phyloP scores from a whole-genome alignment of 2,329 filamentous ascomycete genomes.

The Cladosporium cucumerinum region DNA sequence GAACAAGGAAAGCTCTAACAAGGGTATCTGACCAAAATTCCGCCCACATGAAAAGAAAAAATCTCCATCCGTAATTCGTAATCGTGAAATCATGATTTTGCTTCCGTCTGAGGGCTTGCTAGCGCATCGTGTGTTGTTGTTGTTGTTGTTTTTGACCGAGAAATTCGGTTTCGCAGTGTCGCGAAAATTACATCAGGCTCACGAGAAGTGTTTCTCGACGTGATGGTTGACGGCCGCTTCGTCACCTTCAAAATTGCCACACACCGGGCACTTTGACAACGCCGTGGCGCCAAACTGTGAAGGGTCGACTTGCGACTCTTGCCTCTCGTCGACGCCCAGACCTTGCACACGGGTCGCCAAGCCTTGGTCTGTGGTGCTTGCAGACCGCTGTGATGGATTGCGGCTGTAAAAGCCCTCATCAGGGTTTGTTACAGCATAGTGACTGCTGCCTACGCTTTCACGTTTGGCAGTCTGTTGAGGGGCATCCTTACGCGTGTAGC shows the following conservation, averaged over 20 bases:
- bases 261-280: slow-evolving; percentile 31
- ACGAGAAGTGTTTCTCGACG: slow-evolving; percentile 32
- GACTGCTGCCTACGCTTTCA: slow-evolving; percentile 14
- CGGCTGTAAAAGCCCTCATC: slow-evolving; percentile 14
- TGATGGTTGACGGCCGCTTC: slow-evolving; percentile 35
- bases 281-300: slow-evolving; percentile 1
- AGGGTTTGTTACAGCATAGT: slow-evolving; percentile 8
- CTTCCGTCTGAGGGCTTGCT: background rate
- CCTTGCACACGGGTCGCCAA: slow-evolving; percentile 8
- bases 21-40: slow-evolving; percentile 7
- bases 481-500: slow-evolving; percentile 10
- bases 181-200: background rate
- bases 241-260: slow-evolving; percentile 33
- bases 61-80: background rate
- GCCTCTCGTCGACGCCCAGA: slow-evolving; percentile 19
- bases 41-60: background rate
- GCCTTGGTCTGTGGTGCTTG: background rate
- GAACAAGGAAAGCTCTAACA: background rate
- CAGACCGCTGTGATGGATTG: slow-evolving; percentile 10
- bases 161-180: background rate
- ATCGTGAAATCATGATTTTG: background rate
- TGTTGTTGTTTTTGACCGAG: background rate
- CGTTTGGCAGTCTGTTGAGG: slow-evolving; percentile 17
- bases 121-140: background rate
- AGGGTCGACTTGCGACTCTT: slow-evolving; percentile 13